Evolutionary conservation across 805 yeast genomes (phyloP).

Genomic region (Starmerella stellata): DNA sequence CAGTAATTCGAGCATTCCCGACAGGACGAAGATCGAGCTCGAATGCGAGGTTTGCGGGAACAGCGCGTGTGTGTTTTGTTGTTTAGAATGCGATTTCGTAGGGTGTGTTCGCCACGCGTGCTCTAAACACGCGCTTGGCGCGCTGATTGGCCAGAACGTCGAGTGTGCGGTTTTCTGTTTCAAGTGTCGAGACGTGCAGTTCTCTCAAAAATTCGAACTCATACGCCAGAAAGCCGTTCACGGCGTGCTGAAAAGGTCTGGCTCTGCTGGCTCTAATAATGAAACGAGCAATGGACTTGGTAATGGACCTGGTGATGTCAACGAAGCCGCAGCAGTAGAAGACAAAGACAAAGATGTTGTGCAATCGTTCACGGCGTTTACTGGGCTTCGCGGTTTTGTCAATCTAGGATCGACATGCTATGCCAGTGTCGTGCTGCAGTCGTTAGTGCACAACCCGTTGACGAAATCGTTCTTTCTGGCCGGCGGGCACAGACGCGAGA

Average conservation of each 20-base stretch:
- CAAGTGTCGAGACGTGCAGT: conserved; percentile 45
- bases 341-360: neutral
- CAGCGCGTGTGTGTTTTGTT: conserved; percentile 10
- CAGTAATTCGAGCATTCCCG: neutral
- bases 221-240: neutral
- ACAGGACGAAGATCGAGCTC: conserved; percentile 4
- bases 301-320: neutral
- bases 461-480: conserved; percentile 59
- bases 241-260: neutral
- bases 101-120: conserved; percentile 14
- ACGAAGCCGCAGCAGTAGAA: no score
- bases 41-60: conserved; percentile 7
- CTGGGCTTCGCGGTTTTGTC: conserved; percentile 76
- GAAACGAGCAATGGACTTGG: neutral
- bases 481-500: conserved; percentile 49
- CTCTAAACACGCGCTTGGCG: conserved; percentile 36
- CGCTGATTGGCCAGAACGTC: conserved; percentile 45
- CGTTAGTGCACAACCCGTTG: conserved; percentile 77
- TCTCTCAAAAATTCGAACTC: neutral
- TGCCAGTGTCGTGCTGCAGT: conserved; percentile 83
- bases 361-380: conserved; percentile 37
- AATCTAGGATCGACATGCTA: conserved; percentile 96
- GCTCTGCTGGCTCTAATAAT: neutral
- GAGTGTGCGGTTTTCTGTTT: conserved; percentile 46
- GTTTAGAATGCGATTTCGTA: conserved; percentile 14